Percentiles rank a stretch among this genome's conserved stretches.
phyloP scores from a whole-genome alignment of 164 flowering plant species.

The Cinnamomum chago region DNA sequence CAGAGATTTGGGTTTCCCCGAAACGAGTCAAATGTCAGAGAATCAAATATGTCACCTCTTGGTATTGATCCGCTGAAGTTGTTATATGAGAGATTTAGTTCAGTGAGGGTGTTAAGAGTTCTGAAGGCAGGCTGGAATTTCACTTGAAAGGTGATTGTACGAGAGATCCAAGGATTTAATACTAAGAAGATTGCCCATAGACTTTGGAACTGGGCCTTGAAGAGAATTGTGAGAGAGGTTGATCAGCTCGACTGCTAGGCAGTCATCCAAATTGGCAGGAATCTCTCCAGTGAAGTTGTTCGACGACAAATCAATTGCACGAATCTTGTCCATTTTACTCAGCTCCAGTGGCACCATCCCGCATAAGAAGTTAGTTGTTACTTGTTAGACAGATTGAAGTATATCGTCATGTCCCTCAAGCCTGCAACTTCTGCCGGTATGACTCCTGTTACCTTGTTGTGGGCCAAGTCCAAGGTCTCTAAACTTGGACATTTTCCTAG shows the following conservation, averaged over 20 bases:
- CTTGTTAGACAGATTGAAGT: slow-evolving; percentile 75
- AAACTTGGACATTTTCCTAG: slow-evolving; percentile 68
- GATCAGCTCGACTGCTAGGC: slow-evolving; percentile 80
- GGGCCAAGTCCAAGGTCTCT: slow-evolving; percentile 77
- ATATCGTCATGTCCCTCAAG: slow-evolving; percentile 64
- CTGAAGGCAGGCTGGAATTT: slow-evolving; percentile 52
- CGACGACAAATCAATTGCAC: slow-evolving; percentile 69
- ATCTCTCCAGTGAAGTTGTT: slow-evolving; percentile 60
- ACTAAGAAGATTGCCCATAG: slow-evolving; percentile 62
- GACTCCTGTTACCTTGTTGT: slow-evolving; percentile 52
- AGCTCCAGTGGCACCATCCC: slow-evolving; percentile 76
- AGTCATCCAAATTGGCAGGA: slow-evolving; percentile 71
- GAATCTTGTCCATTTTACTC: slow-evolving; percentile 88
- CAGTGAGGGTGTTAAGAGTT: slow-evolving; percentile 46
- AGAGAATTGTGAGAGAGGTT: slow-evolving; percentile 59
- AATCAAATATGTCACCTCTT: slow-evolving; percentile 47
- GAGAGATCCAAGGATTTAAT: slow-evolving; percentile 64
- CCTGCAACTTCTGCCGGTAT: slow-evolving; percentile 75
- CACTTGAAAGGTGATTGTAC: slow-evolving; percentile 52
- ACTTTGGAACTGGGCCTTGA: slow-evolving; percentile 48
- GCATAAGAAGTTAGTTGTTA: slow-evolving; percentile 33
- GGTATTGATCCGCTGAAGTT: slow-evolving; percentile 57
- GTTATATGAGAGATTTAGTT: slow-evolving; percentile 70
- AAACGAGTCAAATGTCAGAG: slow-evolving; percentile 45
- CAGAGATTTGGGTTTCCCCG: slow-evolving; percentile 62